These are phyloP conservation scores for Neurospora sp. DNA, from an alignment of 495 filamentous ascomycete species.

Conservation along the genomic window DNA sequence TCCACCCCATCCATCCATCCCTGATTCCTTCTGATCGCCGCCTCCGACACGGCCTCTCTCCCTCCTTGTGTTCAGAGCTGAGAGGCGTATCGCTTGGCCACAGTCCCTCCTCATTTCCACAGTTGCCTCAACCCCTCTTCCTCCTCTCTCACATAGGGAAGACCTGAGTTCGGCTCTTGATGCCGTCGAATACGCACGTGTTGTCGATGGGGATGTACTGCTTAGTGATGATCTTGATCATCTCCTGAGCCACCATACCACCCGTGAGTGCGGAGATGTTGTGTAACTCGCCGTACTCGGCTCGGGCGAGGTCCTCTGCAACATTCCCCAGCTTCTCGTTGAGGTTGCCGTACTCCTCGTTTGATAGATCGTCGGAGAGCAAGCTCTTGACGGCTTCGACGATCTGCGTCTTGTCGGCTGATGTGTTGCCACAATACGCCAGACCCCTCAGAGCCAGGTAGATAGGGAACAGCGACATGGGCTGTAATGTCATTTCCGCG, in stretches of 20 bases:
- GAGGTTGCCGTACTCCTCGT: not conserved
- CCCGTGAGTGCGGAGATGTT: slow-evolving; percentile 87
- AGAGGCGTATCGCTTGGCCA: not conserved
- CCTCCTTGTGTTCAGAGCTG: not conserved
- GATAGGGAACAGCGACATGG: slow-evolving; percentile 62
- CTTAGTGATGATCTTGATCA: slow-evolving; percentile 90
- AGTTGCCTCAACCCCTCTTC: not conserved
- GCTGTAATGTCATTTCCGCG: slow-evolving; percentile 31
- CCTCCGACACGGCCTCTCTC: not conserved
- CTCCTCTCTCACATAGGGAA: slow-evolving; percentile 35
- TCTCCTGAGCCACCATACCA: slow-evolving; percentile 89
- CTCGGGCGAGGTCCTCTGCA: slow-evolving; percentile 59
- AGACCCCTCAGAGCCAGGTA: slow-evolving; percentile 65
- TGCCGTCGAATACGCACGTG: slow-evolving; percentile 87
- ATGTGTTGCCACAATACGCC: slow-evolving; percentile 21
- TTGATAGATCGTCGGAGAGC: not conserved
- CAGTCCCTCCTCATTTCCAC: not conserved
- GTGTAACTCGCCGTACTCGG: slow-evolving; percentile 81
- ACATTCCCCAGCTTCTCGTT: not conserved
- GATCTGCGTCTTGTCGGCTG: slow-evolving; percentile 37
- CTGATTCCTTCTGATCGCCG: not conserved
- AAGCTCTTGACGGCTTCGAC: slow-evolving; percentile 32
- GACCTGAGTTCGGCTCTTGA: slow-evolving; percentile 68
- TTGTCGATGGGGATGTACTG: slow-evolving; percentile 96
- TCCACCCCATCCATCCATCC: not conserved